Base-by-base conservation (phyloP, 2,329 filamentous ascomycete species). In the Tolypocladium tropicale region DNA sequence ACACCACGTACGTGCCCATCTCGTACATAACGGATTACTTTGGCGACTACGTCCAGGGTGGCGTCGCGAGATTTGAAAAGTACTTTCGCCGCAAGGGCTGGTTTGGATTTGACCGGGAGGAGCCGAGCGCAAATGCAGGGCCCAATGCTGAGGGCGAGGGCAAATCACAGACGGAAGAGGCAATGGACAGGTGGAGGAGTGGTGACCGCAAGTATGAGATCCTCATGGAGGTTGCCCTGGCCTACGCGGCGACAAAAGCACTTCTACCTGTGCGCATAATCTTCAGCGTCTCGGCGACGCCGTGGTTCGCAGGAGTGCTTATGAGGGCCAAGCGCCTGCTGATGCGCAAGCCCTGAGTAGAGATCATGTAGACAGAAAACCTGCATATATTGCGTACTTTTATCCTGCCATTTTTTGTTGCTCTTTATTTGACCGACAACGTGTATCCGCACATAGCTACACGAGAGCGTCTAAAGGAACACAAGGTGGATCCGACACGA, bases 221-320 rank as follows among this genome's bases (percentile, higher is more conserved):
- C n/a, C 73, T 83, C 6, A 73, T 84, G 0, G 83, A 86, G 70
- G 82, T 97, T 60, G 94, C 90, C 28, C 87, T 94, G 23, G 92
- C 94, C 6, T 99, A 94, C 76, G 88, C 90, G 1, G 81, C 96
- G 60, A 95, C 90, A 1, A 99, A 99, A 74, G 84, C 84, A 18
- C 67, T 97, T 57, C 70, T 99, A 60, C 90, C 94, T 0, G 65
- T 89, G 14, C 80, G 94, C 62, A 81, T 99, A 59, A 74, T 86
- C 30, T 72, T 83, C 7, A 96, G 92, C 72, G 80, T 95, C 4
- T 95, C 89, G 90, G 87, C 82, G 16, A 96, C 94, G 51, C 94
- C 94, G 4, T 95, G 90, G 88, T 95, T 97, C 77, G 92, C 92
- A 2, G 80, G 85, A 48, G 74, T 81, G 25, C 74, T 89, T 41